These are phyloP conservation scores for Xylariomycetidae sp. DNA, from an alignment of 2,329 filamentous ascomycete genomes.

Conservation along the genomic window DNA sequence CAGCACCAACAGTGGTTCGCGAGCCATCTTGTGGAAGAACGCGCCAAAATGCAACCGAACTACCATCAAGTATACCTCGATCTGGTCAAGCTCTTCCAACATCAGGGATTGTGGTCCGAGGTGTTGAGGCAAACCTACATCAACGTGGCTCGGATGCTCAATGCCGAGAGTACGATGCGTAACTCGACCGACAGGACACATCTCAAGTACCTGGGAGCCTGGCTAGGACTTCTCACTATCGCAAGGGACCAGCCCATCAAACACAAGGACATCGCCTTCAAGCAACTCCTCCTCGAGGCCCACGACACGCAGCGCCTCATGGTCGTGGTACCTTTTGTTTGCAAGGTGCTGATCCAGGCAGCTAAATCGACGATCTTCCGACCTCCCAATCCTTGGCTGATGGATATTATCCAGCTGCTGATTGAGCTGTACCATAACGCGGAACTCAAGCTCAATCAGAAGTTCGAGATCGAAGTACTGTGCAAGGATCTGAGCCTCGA, in stretches of 20 bases:
- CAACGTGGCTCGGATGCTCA: slow-evolving; percentile 79
- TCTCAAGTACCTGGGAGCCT: slow-evolving; percentile 86
- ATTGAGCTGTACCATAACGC: slow-evolving; percentile 92
- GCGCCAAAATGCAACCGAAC: slow-evolving; percentile 95
- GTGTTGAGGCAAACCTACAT: slow-evolving; percentile 90
- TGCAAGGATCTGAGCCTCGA: slow-evolving; percentile 91
- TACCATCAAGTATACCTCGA: slow-evolving; percentile 92
- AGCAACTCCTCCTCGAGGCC: slow-evolving; percentile 87
- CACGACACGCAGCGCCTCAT: slow-evolving; percentile 88
- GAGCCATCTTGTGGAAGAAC: slow-evolving; percentile 87
- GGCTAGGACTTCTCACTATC: slow-evolving; percentile 89
- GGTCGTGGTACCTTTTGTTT: slow-evolving; percentile 93
- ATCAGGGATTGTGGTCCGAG: slow-evolving; percentile 75
- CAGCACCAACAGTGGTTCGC: slow-evolving; percentile 96
- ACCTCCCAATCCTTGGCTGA: slow-evolving; percentile 94
- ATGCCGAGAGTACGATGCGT: slow-evolving; percentile 80
- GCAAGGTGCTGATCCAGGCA: slow-evolving; percentile 87
- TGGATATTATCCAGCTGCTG: slow-evolving; percentile 88
- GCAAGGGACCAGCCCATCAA: slow-evolving; percentile 93
- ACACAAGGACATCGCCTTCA: slow-evolving; percentile 95
- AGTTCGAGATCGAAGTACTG: slow-evolving; percentile 97
- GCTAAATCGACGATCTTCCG: slow-evolving; percentile 81
- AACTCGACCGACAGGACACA: slow-evolving; percentile 80
- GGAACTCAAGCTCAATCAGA: slow-evolving; percentile 91
- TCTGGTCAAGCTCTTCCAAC: slow-evolving; percentile 75